These are phyloP conservation scores for Dittrichia graveolens DNA, from an alignment of 129 eudicot species.

Conservation along the genomic window DNA sequence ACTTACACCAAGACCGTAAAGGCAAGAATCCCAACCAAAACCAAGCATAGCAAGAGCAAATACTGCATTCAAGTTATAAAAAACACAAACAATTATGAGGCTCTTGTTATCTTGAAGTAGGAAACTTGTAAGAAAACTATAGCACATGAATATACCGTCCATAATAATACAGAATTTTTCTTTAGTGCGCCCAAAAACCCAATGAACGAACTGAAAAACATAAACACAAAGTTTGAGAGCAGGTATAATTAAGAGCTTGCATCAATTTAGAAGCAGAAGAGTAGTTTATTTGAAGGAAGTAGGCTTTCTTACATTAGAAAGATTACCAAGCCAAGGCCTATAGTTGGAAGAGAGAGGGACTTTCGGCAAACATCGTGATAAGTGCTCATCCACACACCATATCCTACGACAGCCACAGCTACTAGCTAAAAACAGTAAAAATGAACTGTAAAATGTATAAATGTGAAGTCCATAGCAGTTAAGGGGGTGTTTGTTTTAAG, in stretches of 20 bases:
- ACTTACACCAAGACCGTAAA: slow-evolving; percentile 92
- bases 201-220: slow-evolving; percentile 61
- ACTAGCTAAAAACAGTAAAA: slow-evolving; percentile 49
- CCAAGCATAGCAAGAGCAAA: slow-evolving; percentile 67
- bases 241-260: neutral
- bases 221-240: slow-evolving; percentile 12
- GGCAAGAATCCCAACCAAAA: slow-evolving; percentile 81
- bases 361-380: slow-evolving; percentile 77
- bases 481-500: neutral
- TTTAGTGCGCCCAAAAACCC: slow-evolving; percentile 91
- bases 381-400: slow-evolving; percentile 92
- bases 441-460: slow-evolving; percentile 14
- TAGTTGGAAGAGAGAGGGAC: slow-evolving; percentile 76
- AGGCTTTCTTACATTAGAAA: slow-evolving; percentile 57
- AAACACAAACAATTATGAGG: slow-evolving; percentile 12
- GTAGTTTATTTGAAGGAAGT: neutral
- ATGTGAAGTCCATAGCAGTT: neutral
- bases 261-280: too few species aligned
- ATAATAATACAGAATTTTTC: slow-evolving; percentile 77
- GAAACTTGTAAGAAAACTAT: neutral
- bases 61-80: slow-evolving; percentile 53
- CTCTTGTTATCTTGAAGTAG: slow-evolving; percentile 4
- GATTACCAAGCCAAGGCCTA: slow-evolving; percentile 70
- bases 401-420: slow-evolving; percentile 74
- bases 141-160: slow-evolving; percentile 62